Base-by-base conservation (phyloP, 2,329 filamentous ascomycete species). In the Colletotrichum gloeosporioides region DNA sequence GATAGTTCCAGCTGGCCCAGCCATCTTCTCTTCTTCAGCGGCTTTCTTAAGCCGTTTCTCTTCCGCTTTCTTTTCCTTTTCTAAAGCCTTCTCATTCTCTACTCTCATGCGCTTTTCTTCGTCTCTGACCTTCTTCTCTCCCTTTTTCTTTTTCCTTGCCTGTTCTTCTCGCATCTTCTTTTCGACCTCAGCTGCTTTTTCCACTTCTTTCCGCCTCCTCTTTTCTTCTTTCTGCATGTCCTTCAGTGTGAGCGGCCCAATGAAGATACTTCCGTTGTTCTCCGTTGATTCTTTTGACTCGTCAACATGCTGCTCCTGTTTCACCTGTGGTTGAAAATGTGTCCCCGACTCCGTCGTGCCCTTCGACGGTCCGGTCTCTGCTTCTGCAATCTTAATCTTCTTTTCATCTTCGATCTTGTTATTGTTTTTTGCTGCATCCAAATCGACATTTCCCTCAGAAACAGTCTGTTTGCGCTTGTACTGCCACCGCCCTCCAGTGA, bases 401-500 rank as follows among this genome's bases (percentile, higher is more conserved):
- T 32, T 32, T 18, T 22, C 18, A 31, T 22, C 29, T 10, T 62
- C 29, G 18, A 2, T 31, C 18, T 62, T 22, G 15, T 10, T 7
- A 5, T 62, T 62, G 18, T 15, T 22, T 18, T 22, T 7, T 15
- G n/a, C 0, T 29, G 22, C 55, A 29, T 29, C 13, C 3, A 16
- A 12, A 15, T 4, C 55, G 8, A 27, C 4, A 18, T 8, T n/a
- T n/a, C 0, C 12, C 29, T 34, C 62, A 8, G 16, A 16, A n/a
- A 9, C 53, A n/a, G 5, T 39, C n/a, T 27, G 13, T 63, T 49
- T 63, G 15, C 18, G 57, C 10, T 29, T 31, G 6, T 29, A 59
- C 36, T 55, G 25, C 71, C 69, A 78, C 6, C 44, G 62, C 5
- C 80, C 80, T 8, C 77, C 80, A 6, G 81, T 81, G 4, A 81